Base-by-base conservation (phyloP, 2,329 filamentous ascomycete species). In the Cryoendolithus antarcticus region DNA sequence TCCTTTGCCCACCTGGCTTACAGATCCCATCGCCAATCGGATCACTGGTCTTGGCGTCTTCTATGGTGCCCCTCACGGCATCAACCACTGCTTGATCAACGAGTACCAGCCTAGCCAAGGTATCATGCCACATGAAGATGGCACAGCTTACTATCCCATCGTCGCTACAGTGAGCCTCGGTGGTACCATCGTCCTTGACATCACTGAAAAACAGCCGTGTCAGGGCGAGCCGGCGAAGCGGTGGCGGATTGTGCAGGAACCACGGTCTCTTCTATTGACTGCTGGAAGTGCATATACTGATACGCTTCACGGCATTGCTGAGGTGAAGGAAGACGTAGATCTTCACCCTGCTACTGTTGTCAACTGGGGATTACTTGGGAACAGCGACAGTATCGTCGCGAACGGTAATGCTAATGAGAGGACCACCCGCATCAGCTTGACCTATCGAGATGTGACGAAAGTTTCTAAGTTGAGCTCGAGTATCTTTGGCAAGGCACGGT, bases 71-170 rank as follows among this genome's bases (percentile, higher is more conserved):
- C 83, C 84, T 4, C 88, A 96, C 55, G 52, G 66, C 11, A 85
- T 89, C 2, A 98, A 96, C 52, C 91, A 96, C 62, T 85, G 93
- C 34, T 69, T 96, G 30, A 77, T 96, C 50, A 98, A 98, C 55
- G 86, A 95, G 59, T 98, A 96, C 59, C 70, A 71, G 1, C 77
- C 84, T 0, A 85, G 84, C 2, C 75, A 94, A 46, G 89, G 89
- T n/a, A 96, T 96, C 48, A 93, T 95, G 84, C 80, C 88, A 34
- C 89, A 96, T 59, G 91, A 95, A 68, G 89, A 98, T 59, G 91
- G 89, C 2, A 65, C 74, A 6, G 85, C 89, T 7, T 98, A 98
- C 57, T 74, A 82, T 56, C 82, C 82, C 1, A 77, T 93, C 9
- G 89, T 95, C 9, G 91, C 86, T 47, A 96, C 91, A 2, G 79